A percentile compares a stretch with the other conserved stretches of the same genome.
Evolutionary conservation across 179 eudicot species (phyloP).

Genomic region (Spinacia oleracea): DNA sequence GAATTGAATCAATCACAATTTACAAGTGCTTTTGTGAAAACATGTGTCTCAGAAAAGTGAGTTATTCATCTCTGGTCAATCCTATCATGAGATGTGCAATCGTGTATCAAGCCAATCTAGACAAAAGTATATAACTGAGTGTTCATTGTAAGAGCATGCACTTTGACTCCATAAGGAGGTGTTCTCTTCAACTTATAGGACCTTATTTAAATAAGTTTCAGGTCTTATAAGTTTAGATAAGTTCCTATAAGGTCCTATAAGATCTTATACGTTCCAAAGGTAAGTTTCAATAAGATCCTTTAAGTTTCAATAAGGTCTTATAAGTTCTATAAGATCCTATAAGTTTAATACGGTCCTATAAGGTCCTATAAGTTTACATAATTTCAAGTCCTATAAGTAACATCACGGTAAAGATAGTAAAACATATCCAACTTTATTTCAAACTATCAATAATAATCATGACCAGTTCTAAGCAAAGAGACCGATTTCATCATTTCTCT

Average conservation of each 20-base stretch:
- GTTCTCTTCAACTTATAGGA: too few relatives aligned
- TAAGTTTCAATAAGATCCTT: too few relatives aligned
- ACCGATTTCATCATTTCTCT: not conserved
- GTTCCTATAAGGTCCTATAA: too few relatives aligned
- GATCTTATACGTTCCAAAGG: too few relatives aligned
- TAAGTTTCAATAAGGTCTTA: too few relatives aligned
- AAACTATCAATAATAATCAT: not conserved
- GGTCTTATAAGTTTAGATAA: too few relatives aligned
- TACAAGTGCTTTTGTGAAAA: constrained; percentile 11
- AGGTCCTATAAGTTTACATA: too few relatives aligned
- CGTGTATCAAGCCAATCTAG: not conserved
- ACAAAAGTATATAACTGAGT: not conserved
- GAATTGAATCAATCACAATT: constrained; percentile 17
- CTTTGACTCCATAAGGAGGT: not conserved
- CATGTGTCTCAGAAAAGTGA: not conserved
- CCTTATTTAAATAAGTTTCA: too few relatives aligned
- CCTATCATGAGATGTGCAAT: not conserved
- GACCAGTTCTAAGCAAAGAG: not conserved
- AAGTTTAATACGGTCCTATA: too few relatives aligned
- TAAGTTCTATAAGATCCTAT: too few relatives aligned
- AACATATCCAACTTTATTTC: not conserved
- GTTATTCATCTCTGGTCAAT: not conserved
- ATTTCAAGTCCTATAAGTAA: too few relatives aligned
- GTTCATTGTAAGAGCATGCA: not conserved
- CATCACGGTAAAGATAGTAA: not conserved